A percentile compares a stretch with the other conserved stretches of the same genome.
phyloP scores from a whole-genome alignment of 2,329 filamentous ascomycete species.

The Domatiomyces globalis region DNA sequence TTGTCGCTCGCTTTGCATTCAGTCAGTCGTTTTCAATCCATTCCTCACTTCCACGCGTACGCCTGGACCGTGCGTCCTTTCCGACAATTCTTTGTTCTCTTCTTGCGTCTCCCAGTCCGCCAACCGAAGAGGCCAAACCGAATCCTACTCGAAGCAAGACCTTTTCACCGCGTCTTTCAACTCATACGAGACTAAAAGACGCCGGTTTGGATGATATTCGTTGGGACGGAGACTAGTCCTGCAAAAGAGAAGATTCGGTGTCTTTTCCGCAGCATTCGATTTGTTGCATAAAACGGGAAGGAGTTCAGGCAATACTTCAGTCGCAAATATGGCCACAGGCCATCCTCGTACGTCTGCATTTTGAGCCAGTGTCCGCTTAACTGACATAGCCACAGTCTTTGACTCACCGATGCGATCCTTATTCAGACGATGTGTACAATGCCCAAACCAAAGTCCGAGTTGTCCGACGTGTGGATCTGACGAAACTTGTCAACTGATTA shows the following conservation, averaged over 20 bases:
- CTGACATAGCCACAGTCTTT: constrained; percentile 6
- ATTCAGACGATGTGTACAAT: constrained; percentile 47
- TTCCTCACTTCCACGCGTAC: background rate
- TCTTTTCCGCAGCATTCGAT: background rate
- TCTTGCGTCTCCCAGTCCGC: background rate
- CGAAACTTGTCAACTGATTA: constrained; percentile 46
- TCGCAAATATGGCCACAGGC: background rate
- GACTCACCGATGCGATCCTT: constrained; percentile 26
- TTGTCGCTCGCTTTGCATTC: background rate
- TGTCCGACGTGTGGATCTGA: constrained; percentile 46
- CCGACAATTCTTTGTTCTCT: constrained; percentile 13
- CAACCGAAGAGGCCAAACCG: background rate
- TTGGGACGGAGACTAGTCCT: background rate
- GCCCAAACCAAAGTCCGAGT: constrained; percentile 37
- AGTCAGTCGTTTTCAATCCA: background rate
- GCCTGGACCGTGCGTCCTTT: constrained; percentile 1
- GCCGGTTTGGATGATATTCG: background rate
- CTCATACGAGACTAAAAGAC: background rate
- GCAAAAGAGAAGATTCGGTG: background rate
- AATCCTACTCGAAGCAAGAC: background rate
- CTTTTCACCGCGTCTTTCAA: background rate
- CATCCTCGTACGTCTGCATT: background rate
- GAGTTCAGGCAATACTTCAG: background rate
- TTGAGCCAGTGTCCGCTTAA: background rate
- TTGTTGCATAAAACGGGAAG: background rate